Evolutionary conservation across 257 asterid genomes (phyloP).

Genomic region (Solanum peruvianum): DNA sequence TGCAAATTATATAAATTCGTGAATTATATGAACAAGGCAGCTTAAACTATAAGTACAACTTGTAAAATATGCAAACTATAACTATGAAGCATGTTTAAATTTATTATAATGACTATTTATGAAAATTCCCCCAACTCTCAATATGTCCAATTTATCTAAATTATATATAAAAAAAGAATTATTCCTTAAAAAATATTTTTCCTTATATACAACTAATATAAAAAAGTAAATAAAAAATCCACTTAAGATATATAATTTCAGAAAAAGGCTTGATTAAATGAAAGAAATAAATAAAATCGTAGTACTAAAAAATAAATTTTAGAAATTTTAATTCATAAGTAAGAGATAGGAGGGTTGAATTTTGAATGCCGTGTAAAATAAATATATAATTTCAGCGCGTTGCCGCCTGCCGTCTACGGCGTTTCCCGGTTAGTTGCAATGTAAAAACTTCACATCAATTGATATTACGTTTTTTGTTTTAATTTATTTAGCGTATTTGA

Average conservation of each 20-base stretch:
- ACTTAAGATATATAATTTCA: background rate
- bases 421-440: background rate
- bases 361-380: background rate
- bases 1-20: too few species aligned
- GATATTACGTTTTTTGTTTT: background rate
- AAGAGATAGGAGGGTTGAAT: background rate
- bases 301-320: background rate
- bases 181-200: too few species aligned
- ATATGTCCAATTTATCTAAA: too few species aligned
- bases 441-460: background rate
- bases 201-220: too few species aligned
- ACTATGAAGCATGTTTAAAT: too few species aligned
- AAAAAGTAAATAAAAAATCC: too few species aligned
- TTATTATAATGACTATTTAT: too few species aligned
- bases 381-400: background rate
- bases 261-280: background rate
- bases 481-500: too few species aligned
- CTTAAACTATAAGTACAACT: background rate
- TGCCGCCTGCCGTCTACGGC: background rate
- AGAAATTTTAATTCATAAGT: background rate
- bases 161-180: too few species aligned
- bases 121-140: background rate
- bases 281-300: background rate
- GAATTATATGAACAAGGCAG: fast-evolving
- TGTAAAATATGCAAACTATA: background rate